Conservation (phyloP, 805 yeast genomes). For the Hemisphaericaspora nanyangensis region DNA sequence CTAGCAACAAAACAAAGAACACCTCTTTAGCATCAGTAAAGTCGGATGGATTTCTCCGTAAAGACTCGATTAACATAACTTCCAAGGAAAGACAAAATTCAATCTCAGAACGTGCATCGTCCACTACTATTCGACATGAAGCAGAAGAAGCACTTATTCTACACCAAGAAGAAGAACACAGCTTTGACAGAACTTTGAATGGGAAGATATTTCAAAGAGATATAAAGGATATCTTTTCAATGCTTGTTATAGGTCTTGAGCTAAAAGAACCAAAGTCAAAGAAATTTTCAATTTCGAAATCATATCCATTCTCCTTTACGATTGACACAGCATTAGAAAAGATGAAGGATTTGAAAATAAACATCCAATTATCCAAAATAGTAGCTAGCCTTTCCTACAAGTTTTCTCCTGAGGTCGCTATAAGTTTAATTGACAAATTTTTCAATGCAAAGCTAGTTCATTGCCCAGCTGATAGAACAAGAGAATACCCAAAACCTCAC, state of each 20-base stretch:
- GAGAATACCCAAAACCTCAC: constrained; percentile 40
- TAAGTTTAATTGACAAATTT: constrained; percentile 45
- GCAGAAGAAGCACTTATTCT: too few relatives aligned
- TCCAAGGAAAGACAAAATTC: too few relatives aligned
- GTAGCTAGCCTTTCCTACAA: constrained; percentile 53
- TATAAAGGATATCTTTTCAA: constrained; percentile 55
- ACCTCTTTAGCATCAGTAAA: too few relatives aligned
- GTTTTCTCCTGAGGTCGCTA: constrained; percentile 49
- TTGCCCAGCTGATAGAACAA: constrained; percentile 71
- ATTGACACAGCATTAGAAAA: constrained; percentile 46
- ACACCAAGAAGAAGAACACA: constrained; percentile 37
- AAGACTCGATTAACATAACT: too few relatives aligned
- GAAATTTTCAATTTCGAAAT: constrained; percentile 25
- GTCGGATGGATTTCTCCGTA: too few relatives aligned
- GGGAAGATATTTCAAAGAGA: constrained; percentile 56
- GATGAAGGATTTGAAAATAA: constrained; percentile 49
- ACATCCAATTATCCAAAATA: constrained; percentile 46
- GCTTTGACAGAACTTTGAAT: constrained; percentile 47
- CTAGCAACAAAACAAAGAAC: too few relatives aligned
- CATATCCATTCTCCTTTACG: constrained; percentile 51
- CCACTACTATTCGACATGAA: too few relatives aligned
- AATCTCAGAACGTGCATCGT: too few relatives aligned
- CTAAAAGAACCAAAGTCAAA: constrained; percentile 10
- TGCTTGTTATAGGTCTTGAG: constrained; percentile 39
- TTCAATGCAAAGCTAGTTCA: constrained; percentile 65